Percentiles rank a stretch among this genome's conserved stretches.
These are phyloP conservation scores for Nepenthes alata DNA, from an alignment of 179 eudicot genomes.

Conservation along the genomic window DNA sequence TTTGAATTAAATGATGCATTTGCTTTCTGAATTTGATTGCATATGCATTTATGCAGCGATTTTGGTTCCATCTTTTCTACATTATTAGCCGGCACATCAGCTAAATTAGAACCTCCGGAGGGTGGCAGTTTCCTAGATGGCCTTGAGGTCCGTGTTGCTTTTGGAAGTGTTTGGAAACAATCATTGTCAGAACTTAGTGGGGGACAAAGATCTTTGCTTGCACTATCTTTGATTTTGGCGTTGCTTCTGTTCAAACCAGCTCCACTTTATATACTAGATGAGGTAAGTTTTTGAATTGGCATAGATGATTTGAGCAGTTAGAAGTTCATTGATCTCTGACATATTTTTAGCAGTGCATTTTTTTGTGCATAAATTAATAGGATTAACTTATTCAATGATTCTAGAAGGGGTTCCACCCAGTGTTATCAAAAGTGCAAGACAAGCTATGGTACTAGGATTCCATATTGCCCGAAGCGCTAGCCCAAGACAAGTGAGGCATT, in stretches of 20 bases:
- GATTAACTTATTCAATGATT: too few relatives aligned
- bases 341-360: background rate
- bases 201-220: slow-evolving; percentile 92
- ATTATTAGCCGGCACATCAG: slow-evolving; percentile 89
- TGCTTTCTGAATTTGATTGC: slow-evolving; percentile 6
- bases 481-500: too few relatives aligned
- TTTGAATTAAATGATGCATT: background rate
- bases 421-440: too few relatives aligned
- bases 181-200: slow-evolving; percentile 97
- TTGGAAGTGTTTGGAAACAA: slow-evolving; percentile 98
- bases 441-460: too few relatives aligned
- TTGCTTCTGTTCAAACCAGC: slow-evolving; percentile 96
- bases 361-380: too few relatives aligned
- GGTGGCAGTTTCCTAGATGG: slow-evolving; percentile 94
- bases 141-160: slow-evolving; percentile 96
- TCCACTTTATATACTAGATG: slow-evolving; percentile 94
- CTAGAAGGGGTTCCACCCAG: too few relatives aligned
- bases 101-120: slow-evolving; percentile 93
- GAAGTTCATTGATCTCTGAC: background rate
- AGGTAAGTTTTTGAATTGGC: slow-evolving; percentile 35
- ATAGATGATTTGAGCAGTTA: background rate
- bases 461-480: too few relatives aligned
- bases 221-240: slow-evolving; percentile 84
- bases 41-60: slow-evolving; percentile 39
- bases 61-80: slow-evolving; percentile 97